Percentiles rank a stretch among this genome's conserved stretches.
phyloP scores from a whole-genome alignment of 805 yeast genomes.

The Metschnikowia cerradonensis region DNA sequence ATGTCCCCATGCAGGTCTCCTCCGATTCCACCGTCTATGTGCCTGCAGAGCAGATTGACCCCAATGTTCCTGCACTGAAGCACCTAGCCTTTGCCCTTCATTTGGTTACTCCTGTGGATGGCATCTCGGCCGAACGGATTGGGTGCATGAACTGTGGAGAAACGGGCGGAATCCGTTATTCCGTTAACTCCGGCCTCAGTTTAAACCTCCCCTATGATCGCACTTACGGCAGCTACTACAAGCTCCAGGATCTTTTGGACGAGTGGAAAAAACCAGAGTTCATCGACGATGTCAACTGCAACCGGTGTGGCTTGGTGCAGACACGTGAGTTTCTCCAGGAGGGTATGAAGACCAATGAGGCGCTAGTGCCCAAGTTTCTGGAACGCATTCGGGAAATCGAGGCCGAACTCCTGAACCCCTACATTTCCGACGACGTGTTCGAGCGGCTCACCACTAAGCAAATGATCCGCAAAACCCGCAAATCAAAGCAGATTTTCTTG shows the following conservation, averaged over 20 bases:
- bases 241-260: constrained; percentile 50
- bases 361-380: constrained; percentile 27
- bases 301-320: constrained; percentile 76
- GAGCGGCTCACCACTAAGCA: constrained; percentile 69
- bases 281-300: constrained; percentile 91
- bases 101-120: constrained; percentile 86
- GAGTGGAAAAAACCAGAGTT: constrained; percentile 78
- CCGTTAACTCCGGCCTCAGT: constrained; percentile 71
- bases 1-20: constrained; percentile 11
- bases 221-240: constrained; percentile 29
- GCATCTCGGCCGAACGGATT: constrained; percentile 79
- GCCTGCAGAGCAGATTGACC: constrained; percentile 75
- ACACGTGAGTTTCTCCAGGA: constrained; percentile 48
- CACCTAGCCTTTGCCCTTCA: constrained; percentile 49
- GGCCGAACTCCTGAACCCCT: constrained; percentile 55
- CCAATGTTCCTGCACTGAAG: constrained; percentile 47
- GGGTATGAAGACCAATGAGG: constrained; percentile 33
- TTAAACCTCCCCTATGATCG: constrained; percentile 58
- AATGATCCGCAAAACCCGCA: constrained; percentile 69
- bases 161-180: constrained; percentile 84
- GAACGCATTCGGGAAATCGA: constrained; percentile 30
- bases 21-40: constrained; percentile 48
- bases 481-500: constrained; percentile 78
- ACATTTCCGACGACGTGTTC: constrained; percentile 76
- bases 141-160: constrained; percentile 92